Evolutionary conservation across 2,329 filamentous ascomycete genomes (phyloP).

Genomic region (Pseudonectria foliicola): DNA sequence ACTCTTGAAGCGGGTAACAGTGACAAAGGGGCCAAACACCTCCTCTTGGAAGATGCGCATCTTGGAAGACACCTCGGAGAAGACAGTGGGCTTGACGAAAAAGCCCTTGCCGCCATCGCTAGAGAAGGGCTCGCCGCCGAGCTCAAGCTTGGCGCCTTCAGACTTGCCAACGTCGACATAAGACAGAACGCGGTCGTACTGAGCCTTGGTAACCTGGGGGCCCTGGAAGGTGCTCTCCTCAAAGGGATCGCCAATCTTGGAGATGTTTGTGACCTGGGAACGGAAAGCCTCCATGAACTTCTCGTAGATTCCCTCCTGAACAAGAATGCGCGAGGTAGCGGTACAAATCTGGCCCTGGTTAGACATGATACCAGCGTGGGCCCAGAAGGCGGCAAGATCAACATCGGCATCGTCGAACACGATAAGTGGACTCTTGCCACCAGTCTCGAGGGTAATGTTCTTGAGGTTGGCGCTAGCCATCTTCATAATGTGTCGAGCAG

Average conservation of each 20-base stretch:
- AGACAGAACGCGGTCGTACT: constrained; percentile 60
- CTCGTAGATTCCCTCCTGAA: constrained; percentile 54
- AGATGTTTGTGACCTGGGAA: constrained; percentile 47
- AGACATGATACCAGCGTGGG: constrained; percentile 44
- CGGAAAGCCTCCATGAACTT: constrained; percentile 58
- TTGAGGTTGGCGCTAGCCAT: constrained; percentile 59
- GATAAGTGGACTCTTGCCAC: constrained; percentile 58
- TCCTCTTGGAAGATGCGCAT: constrained; percentile 37
- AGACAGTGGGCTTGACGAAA: constrained; percentile 37
- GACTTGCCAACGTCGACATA: constrained; percentile 62
- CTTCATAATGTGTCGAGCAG: constrained; percentile 70
- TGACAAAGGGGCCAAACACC: constrained; percentile 35
- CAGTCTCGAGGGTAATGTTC: constrained; percentile 60
- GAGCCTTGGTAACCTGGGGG: constrained; percentile 62
- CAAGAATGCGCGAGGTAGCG: constrained; percentile 56
- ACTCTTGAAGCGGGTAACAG: constrained; percentile 31
- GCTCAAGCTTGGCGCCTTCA: constrained; percentile 57
- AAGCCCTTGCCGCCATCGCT: constrained; percentile 31
- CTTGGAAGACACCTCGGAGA: constrained; percentile 29
- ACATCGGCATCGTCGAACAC: constrained; percentile 61
- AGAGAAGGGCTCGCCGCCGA: constrained; percentile 43
- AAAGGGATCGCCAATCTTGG: constrained; percentile 64
- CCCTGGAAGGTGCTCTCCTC: constrained; percentile 62
- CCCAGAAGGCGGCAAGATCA: constrained; percentile 59
- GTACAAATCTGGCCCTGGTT: constrained; percentile 61